A percentile compares a stretch with the other conserved stretches of the same genome.
phyloP scores from a whole-genome alignment of 1,284 basidiomycete species.

The Papiliotrema fonsecae region DNA sequence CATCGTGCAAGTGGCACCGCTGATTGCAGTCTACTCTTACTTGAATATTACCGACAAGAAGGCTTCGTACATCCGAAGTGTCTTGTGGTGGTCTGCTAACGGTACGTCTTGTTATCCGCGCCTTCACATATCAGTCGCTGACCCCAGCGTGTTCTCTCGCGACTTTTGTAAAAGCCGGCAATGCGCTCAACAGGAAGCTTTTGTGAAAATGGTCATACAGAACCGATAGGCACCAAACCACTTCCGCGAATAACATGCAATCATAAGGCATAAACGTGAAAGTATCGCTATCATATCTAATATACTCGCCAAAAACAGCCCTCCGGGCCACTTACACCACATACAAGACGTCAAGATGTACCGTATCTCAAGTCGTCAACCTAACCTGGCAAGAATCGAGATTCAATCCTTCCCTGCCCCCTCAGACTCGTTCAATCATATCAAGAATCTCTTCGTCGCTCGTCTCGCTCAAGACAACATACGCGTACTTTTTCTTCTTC shows the following conservation, averaged over 20 bases:
- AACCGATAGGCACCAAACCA: too few species aligned
- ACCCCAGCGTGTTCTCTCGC: constrained; percentile 22
- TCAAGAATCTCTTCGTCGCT: constrained; percentile 14
- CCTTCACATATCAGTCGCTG: not conserved
- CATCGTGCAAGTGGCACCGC: not conserved
- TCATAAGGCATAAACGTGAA: not conserved
- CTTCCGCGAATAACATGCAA: not conserved
- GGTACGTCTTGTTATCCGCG: constrained; percentile 19
- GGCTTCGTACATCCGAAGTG: constrained; percentile 19
- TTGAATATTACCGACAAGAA: constrained; percentile 22
- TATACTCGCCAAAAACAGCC: too few species aligned
- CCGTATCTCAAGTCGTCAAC: too few species aligned
- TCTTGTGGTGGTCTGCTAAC: constrained; percentile 29
- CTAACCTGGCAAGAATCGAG: too few species aligned
- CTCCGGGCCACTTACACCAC: too few species aligned
- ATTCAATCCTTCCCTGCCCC: too few species aligned
- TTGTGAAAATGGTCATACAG: too few species aligned
- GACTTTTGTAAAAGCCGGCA: constrained; percentile 28
- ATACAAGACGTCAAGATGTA: too few species aligned
- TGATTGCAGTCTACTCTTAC: constrained; percentile 28
- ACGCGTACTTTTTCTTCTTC: constrained; percentile 1
- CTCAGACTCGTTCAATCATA: not conserved
- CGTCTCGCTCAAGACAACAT: constrained; percentile 13
- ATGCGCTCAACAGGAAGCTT: constrained; percentile 19
- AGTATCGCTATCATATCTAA: not conserved